Conservation (phyloP, 2,329 filamentous ascomycete species). For the Metarhizium brunneum region DNA sequence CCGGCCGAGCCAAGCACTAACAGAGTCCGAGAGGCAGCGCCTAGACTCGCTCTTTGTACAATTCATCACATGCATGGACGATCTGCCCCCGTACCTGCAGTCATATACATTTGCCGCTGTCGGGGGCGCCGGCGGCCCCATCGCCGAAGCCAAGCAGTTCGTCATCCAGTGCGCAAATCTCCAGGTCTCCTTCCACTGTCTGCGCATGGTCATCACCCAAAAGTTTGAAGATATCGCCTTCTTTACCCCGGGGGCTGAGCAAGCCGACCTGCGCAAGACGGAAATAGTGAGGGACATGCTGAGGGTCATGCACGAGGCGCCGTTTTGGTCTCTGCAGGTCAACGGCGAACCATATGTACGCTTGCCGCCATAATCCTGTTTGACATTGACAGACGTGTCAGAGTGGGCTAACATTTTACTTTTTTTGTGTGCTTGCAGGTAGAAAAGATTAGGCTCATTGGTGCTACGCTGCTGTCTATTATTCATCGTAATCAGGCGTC, state of each 20-base stretch:
- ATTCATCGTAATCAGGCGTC: slow-evolving; percentile 28
- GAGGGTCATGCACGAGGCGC: slow-evolving; percentile 28
- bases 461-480: slow-evolving; percentile 27
- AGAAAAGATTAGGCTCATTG: slow-evolving; percentile 30
- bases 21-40: slow-evolving; percentile 17
- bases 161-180: slow-evolving; percentile 31
- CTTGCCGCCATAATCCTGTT: too few relatives aligned
- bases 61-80: slow-evolving; percentile 31
- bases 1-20: slow-evolving; percentile 5
- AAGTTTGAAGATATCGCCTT: slow-evolving; percentile 25
- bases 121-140: slow-evolving; percentile 7
- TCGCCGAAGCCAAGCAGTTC: slow-evolving; percentile 20
- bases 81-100: slow-evolving; percentile 26
- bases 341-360: slow-evolving; percentile 31
- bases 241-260: slow-evolving; percentile 19
- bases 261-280: slow-evolving; percentile 26
- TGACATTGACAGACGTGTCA: too few relatives aligned
- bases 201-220: slow-evolving; percentile 30
- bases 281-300: slow-evolving; percentile 35
- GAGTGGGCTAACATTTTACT: not conserved
- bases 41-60: slow-evolving; percentile 27
- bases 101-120: slow-evolving; percentile 15
- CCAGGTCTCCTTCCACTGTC: slow-evolving; percentile 29
- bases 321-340: slow-evolving; percentile 31
- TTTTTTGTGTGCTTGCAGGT: slow-evolving; percentile 16